Evolutionary conservation across 2,329 filamentous ascomycete species (phyloP).

Genomic region (Botrytis elliptica): DNA sequence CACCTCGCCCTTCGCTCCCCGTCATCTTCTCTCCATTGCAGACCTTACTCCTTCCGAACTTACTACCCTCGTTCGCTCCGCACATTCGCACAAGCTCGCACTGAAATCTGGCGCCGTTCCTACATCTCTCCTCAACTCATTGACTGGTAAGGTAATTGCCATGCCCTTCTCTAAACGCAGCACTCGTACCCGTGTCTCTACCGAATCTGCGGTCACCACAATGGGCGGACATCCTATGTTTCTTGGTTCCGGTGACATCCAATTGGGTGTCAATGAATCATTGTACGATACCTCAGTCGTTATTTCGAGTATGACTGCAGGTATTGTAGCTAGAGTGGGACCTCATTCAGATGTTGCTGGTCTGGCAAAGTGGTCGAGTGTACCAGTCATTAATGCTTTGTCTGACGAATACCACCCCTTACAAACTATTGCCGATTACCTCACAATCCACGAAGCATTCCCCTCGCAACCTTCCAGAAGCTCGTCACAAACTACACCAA

Average conservation of each 20-base stretch:
- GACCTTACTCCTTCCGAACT: constrained; percentile 82
- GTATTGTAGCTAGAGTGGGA: constrained; percentile 77
- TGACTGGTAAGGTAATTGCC: constrained; percentile 79
- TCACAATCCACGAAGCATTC: constrained; percentile 83
- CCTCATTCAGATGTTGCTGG: constrained; percentile 72
- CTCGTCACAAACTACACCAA: constrained; percentile 23
- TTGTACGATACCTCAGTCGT: constrained; percentile 90
- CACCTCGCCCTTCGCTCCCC: constrained; percentile 58
- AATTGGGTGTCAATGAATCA: constrained; percentile 93
- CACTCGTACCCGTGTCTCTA: constrained; percentile 89
- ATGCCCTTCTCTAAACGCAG: constrained; percentile 97
- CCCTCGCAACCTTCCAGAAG: constrained; percentile 42
- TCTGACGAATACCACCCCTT: constrained; percentile 91
- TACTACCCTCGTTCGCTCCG: constrained; percentile 78
- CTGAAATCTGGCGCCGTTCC: constrained; percentile 70
- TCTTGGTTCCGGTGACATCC: constrained; percentile 91
- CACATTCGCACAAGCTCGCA: constrained; percentile 69
- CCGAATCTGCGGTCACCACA: constrained; percentile 83
- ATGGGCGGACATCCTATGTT: constrained; percentile 97
- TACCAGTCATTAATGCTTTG: constrained; percentile 83
- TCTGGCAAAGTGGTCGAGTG: constrained; percentile 69
- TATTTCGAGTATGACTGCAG: constrained; percentile 89
- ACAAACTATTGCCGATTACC: constrained; percentile 90
- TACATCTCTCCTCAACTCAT: constrained; percentile 55
- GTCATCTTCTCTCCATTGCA: constrained; percentile 88